A percentile compares a stretch with the other conserved stretches of the same genome.
Conservation (phyloP, 306 rosid species). For the Trifolium dubium region DNA sequence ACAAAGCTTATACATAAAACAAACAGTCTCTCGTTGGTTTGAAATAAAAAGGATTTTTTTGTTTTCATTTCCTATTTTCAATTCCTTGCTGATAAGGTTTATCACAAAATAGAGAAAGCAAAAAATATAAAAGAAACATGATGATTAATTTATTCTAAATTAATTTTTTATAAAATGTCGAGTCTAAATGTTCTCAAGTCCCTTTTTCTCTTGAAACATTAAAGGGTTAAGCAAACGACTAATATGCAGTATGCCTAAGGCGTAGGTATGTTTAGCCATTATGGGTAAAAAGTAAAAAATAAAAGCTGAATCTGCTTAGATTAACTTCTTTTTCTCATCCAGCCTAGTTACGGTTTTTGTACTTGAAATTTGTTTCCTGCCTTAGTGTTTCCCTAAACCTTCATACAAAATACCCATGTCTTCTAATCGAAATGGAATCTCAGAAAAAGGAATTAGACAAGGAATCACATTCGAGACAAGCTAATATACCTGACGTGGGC, state of each 20-base stretch:
- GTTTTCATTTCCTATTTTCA: neutral
- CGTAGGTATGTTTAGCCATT: slow-evolving; percentile 10
- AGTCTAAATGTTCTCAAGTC: slow-evolving; percentile 7
- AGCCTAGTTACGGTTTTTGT: slow-evolving; percentile 6
- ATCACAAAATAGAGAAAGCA: too few relatives aligned
- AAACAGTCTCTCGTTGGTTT: neutral
- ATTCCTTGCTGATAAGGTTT: too few relatives aligned
- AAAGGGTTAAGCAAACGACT: neutral
- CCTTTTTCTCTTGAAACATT: slow-evolving; percentile 18
- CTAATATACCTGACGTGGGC: slow-evolving; percentile 54
- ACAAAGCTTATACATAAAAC: neutral
- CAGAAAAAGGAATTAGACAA: neutral
- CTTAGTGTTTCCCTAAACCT: slow-evolving; percentile 2
- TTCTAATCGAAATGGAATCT: neutral
- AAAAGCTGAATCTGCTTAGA: slow-evolving; percentile 19
- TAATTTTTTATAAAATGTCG: neutral
- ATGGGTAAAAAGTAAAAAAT: slow-evolving; percentile 8
- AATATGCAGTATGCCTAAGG: slow-evolving; percentile 21
- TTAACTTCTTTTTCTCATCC: slow-evolving; percentile 20
- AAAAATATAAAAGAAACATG: too few relatives aligned
- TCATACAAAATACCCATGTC: slow-evolving; percentile 8
- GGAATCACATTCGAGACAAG: slow-evolving; percentile 29
- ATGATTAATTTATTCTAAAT: too few relatives aligned
- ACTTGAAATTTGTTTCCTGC: slow-evolving; percentile 24
- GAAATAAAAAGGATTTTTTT: neutral